Evolutionary conservation across 768 basidiomycete species (phyloP).

Genomic region (Epithele typhae): DNA sequence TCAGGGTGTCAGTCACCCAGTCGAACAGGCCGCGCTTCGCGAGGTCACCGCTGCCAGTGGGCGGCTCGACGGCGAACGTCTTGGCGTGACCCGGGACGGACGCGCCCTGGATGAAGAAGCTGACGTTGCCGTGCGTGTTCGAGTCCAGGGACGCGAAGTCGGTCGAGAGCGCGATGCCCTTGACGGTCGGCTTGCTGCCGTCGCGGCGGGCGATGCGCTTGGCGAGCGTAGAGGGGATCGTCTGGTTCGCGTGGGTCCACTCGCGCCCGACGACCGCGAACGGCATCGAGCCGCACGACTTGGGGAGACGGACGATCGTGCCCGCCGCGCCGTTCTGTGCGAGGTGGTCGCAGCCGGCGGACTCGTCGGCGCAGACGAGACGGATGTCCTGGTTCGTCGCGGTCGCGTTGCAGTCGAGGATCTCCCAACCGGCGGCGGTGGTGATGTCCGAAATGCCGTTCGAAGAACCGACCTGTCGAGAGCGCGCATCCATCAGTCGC

Average conservation of each 20-base stretch:
- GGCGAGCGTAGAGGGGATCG: constrained; percentile 31
- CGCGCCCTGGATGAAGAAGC: constrained; percentile 4
- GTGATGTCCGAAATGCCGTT: constrained; percentile 35
- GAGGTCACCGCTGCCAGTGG: not conserved
- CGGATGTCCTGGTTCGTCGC: constrained; percentile 41
- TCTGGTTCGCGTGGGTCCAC: constrained; percentile 40
- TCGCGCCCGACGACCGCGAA: constrained; percentile 35
- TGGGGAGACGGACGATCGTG: constrained; percentile 50
- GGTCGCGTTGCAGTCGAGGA: constrained; percentile 41
- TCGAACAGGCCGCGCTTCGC: constrained; percentile 10
- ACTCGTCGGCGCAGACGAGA: constrained; percentile 38
- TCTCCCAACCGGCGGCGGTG: constrained; percentile 47
- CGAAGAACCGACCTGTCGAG: constrained; percentile 13
- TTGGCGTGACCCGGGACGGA: constrained; percentile 7
- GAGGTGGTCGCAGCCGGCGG: constrained; percentile 35
- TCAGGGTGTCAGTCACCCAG: constrained; percentile 2
- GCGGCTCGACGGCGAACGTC: constrained; percentile 8
- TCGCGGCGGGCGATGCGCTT: constrained; percentile 29
- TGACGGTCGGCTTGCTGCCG: constrained; percentile 32
- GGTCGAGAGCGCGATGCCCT: constrained; percentile 37
- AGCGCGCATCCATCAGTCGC: not conserved
- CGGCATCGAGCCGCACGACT: constrained; percentile 22
- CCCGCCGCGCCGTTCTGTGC: constrained; percentile 37
- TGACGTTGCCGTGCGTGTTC: not conserved
- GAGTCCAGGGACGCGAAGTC: constrained; percentile 28